Conservation (phyloP, 495 filamentous ascomycete genomes). For the Xylaria bambusicola region DNA sequence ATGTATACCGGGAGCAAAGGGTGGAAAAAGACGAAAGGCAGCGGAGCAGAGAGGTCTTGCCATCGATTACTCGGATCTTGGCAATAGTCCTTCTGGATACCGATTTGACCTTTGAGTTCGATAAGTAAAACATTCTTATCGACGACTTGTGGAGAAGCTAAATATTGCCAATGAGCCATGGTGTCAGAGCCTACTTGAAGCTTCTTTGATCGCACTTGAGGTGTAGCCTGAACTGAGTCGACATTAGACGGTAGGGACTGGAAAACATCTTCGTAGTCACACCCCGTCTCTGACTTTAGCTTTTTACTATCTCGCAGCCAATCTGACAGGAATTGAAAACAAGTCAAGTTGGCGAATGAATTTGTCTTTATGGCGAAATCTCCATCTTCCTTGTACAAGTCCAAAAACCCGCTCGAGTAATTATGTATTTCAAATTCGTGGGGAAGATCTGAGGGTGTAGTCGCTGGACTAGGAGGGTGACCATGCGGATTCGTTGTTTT, state of each 20-base stretch:
- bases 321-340: conserved; percentile 64
- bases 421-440: conserved; percentile 58
- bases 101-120: conserved; percentile 85
- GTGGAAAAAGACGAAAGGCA: conserved; percentile 85
- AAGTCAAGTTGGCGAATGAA: conserved; percentile 65
- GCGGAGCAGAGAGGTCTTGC: conserved; percentile 72
- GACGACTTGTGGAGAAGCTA: conserved; percentile 61
- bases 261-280: conserved; percentile 53
- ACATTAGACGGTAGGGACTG: conserved; percentile 40
- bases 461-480: conserved; percentile 57
- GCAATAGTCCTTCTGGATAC: conserved; percentile 75
- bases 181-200: conserved; percentile 44
- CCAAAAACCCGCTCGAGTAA: conserved; percentile 72
- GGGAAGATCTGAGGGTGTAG: conserved; percentile 57
- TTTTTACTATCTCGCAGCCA: conserved; percentile 71
- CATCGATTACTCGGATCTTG: conserved; percentile 72
- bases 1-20: conserved; percentile 83
- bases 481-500: conserved; percentile 40
- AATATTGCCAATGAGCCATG: conserved; percentile 65
- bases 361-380: conserved; percentile 60
- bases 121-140: conserved; percentile 71
- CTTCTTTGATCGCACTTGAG: conserved; percentile 48
- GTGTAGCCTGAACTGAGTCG: conserved; percentile 32
- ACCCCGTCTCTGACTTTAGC: conserved; percentile 47
- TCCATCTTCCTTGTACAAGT: conserved; percentile 64